Evolutionary conservation across 2,329 filamentous ascomycete species (phyloP).

Genomic region (Arthrobotrys musiformis): DNA sequence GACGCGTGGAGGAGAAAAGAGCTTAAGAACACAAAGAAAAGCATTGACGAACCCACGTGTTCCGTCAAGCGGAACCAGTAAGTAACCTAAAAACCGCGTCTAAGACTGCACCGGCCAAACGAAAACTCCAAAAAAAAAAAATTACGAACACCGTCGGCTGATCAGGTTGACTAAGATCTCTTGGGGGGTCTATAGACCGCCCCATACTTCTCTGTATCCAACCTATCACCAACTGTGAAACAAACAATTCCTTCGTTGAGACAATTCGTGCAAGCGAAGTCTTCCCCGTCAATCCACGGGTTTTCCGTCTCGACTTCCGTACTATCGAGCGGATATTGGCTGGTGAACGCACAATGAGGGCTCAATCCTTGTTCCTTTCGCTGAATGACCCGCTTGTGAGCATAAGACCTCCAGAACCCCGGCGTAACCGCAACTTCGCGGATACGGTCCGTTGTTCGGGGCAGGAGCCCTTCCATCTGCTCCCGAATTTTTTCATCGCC

Average conservation of each 20-base stretch:
- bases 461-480: constrained; percentile 29
- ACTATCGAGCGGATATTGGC: constrained; percentile 45
- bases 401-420: constrained; percentile 46
- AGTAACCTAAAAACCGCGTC: neutral
- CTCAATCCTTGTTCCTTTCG: constrained; percentile 23
- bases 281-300: constrained; percentile 33
- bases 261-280: constrained; percentile 41
- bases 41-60: no score
- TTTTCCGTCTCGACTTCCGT: constrained; percentile 23
- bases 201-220: constrained; percentile 47
- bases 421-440: constrained; percentile 45
- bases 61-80: neutral
- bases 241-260: constrained; percentile 39
- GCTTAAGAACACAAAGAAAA: neutral
- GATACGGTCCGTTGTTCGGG: constrained; percentile 25
- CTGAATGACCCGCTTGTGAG: constrained; percentile 35
- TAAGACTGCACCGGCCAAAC: neutral
- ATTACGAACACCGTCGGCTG: no score
- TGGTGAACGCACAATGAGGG: constrained; percentile 45
- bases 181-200: constrained; percentile 44
- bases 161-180: constrained; percentile 1
- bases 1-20: neutral
- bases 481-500: constrained; percentile 31
- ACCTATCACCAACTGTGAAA: constrained; percentile 37
- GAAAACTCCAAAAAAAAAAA: neutral